Evolutionary conservation across 225 moss, liverwort and hornwort species (phyloP), one percentile per base, ranked within the genome.

Genomic region (Polytrichum formosum): DNA sequence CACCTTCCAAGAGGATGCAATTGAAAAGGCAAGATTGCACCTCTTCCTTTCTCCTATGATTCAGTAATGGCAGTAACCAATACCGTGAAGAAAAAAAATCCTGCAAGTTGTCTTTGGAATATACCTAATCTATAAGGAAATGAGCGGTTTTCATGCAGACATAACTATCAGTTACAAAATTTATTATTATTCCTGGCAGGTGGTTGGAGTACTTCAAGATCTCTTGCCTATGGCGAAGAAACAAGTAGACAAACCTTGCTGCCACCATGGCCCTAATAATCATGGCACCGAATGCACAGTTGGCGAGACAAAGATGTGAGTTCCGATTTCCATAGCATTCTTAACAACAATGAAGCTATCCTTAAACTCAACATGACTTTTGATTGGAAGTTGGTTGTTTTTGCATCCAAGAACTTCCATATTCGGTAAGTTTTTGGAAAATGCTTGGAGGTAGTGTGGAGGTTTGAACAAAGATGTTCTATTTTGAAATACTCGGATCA

Each of bases 211-310:
- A 72, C 87, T 92, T 33, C 80, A 85, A 75, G 78, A 92, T 26
- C 72, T 90, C 54, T 82, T 92, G 59, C 83, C 85, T 61, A 67
- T 26, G 66, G 87, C 92, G 63, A 88, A 84, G 82, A 74, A 84
- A 26, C 84, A 88, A 85, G 84, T 79, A 67, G 85, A 88, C 72
- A 83, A 71, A 59, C 81, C 85, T 62, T 82, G 81, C 75, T 81
- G 78, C 79, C 82, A 80, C 46, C 78, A 85, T 70, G 76, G 81
- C 27, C 76, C 78, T 33, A 62, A 77, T 53, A 62, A 77, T 33
- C 83, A 81, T 62, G 29, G 27, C 28, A 33, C 74, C 13, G 77
- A 80, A 54, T 81, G 84, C 64, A 70, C 78, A 72, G 74, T 70
- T 67, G 66, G 31, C 67, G 78, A 78, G 61, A 76, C 69, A 69